Evolutionary conservation across 345 rosid genomes (phyloP).

Genomic region (Brassica juncea): DNA sequence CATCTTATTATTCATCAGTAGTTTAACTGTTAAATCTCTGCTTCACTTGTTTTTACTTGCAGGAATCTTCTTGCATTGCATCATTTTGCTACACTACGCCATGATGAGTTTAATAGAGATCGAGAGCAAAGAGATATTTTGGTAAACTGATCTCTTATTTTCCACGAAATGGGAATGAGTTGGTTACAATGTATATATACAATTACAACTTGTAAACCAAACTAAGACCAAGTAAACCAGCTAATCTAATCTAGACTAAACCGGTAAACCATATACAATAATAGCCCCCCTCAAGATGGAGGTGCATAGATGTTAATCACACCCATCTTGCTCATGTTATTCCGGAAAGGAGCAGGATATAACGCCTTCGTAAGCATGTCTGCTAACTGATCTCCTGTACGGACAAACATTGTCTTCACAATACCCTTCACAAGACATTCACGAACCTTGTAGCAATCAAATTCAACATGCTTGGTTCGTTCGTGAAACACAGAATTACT

Average conservation of each 20-base stretch:
- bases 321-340: not conserved
- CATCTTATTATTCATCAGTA: not conserved
- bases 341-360: not conserved
- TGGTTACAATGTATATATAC: no score
- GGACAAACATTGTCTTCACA: not conserved
- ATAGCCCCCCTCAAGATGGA: not conserved
- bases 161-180: no score
- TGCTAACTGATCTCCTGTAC: not conserved
- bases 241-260: not conserved
- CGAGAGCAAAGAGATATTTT: no score
- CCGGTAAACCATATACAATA: not conserved
- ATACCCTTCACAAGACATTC: not conserved
- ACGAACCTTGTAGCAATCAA: not conserved
- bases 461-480: not conserved
- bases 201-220: no score
- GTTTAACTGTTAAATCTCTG: not conserved
- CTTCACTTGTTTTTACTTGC: constrained; percentile 23
- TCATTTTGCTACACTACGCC: constrained; percentile 78
- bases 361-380: not conserved
- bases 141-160: no score
- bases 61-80: constrained; percentile 82
- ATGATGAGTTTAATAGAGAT: constrained; percentile 53
- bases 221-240: no score
- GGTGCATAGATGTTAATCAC: not conserved
- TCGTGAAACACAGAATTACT: no score